phyloP scores from a whole-genome alignment of 2,329 filamentous ascomycete genomes.

The Fusarium transvaalense region DNA sequence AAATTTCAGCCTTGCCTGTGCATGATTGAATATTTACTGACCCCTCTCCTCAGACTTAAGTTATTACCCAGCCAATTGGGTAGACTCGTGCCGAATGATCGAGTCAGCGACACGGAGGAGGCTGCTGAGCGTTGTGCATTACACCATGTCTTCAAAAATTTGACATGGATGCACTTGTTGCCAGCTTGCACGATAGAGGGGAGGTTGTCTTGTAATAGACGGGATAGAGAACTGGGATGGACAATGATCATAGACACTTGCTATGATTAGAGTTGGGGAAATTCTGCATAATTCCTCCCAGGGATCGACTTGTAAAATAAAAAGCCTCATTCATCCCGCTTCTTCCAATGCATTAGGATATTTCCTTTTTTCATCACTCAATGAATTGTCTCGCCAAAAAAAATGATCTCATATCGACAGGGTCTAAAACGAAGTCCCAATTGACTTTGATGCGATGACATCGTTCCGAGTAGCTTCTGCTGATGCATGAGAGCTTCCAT shows the following conservation, averaged over 20 bases:
- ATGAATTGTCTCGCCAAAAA: conserved; percentile 13
- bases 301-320: conserved; percentile 59
- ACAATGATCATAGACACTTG: conserved; percentile 51
- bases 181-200: conserved; percentile 53
- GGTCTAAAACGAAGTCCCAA: conserved; percentile 35
- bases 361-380: conserved; percentile 44
- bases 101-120: conserved; percentile 51
- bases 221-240: conserved; percentile 57
- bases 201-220: conserved; percentile 57
- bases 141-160: conserved; percentile 47
- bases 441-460: conserved; percentile 41
- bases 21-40: conserved; percentile 20
- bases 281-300: conserved; percentile 51
- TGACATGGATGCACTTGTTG: conserved; percentile 45
- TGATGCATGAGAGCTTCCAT: conserved; percentile 30
- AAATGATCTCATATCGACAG: conserved; percentile 6
- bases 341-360: conserved; percentile 51
- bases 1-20: not conserved
- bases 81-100: conserved; percentile 54
- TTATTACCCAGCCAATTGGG: conserved; percentile 51
- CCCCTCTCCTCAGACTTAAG: conserved; percentile 53
- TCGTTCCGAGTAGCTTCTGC: conserved; percentile 15
- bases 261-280: conserved; percentile 54
- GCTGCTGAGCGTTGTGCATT: conserved; percentile 47
- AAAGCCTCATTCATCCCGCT: conserved; percentile 58